phyloP scores from a whole-genome alignment of 306 rosid species.

The Pyrus pyrifolia region DNA sequence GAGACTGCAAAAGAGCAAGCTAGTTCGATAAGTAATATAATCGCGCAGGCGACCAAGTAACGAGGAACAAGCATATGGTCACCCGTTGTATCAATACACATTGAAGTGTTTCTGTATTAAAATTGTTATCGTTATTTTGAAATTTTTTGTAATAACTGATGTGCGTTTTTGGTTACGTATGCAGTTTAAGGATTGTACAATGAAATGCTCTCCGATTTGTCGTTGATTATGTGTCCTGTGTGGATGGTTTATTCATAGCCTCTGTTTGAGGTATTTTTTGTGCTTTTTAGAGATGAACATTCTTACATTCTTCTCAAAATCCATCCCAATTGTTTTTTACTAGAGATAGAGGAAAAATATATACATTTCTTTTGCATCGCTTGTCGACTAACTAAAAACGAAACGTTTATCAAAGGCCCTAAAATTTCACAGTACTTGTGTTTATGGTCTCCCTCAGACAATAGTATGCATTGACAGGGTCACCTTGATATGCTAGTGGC shows the following conservation, averaged over 20 bases:
- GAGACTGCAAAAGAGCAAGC: slow-evolving; percentile 93
- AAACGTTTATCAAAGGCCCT: too few species aligned
- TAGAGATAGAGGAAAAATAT: too few species aligned
- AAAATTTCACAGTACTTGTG: too few species aligned
- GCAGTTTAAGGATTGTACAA: background rate
- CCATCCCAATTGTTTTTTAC: too few species aligned
- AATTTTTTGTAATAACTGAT: background rate
- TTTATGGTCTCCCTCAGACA: too few species aligned
- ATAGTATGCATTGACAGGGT: too few species aligned
- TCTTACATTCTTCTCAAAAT: too few species aligned
- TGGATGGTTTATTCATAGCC: background rate
- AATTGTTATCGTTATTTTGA: background rate
- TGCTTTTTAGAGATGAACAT: too few species aligned
- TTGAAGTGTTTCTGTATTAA: background rate
- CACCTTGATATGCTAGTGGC: too few species aligned
- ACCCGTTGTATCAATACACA: background rate
- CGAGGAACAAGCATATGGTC: background rate
- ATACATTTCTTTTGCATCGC: too few species aligned
- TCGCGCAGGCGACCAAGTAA: slow-evolving; percentile 75
- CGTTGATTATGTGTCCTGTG: background rate
- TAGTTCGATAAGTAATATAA: slow-evolving; percentile 71
- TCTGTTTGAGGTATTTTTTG: background rate
- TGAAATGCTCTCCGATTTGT: background rate
- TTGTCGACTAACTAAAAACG: too few species aligned
- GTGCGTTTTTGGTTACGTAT: background rate